Percentiles rank a stretch among this genome's conserved stretches.
These are phyloP conservation scores for Alternaria ventricosa DNA, from an alignment of 2,329 filamentous ascomycete species.

Conservation along the genomic window DNA sequence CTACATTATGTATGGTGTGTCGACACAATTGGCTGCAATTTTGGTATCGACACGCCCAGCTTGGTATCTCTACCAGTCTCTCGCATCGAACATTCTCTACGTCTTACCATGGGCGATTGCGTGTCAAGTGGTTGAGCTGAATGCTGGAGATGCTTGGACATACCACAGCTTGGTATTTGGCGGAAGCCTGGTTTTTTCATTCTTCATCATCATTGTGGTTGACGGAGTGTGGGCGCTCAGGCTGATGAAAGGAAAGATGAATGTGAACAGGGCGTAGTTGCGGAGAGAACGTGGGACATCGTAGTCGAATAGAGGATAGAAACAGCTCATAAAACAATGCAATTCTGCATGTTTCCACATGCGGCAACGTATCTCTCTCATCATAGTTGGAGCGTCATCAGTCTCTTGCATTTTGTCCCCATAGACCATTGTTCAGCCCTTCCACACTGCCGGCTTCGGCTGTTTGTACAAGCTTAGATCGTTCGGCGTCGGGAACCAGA, in stretches of 20 bases:
- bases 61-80: slow-evolving; percentile 73
- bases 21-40: slow-evolving; percentile 69
- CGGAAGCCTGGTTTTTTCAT: slow-evolving; percentile 71
- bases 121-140: slow-evolving; percentile 50
- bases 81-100: slow-evolving; percentile 71
- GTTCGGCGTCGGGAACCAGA: neutral
- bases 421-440: neutral
- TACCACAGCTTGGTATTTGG: slow-evolving; percentile 73
- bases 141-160: slow-evolving; percentile 66
- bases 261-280: neutral
- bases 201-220: slow-evolving; percentile 61
- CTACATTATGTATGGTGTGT: slow-evolving; percentile 72
- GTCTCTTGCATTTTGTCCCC: too few relatives aligned
- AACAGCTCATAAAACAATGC: neutral
- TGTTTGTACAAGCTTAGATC: neutral
- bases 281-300: neutral
- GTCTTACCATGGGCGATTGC: slow-evolving; percentile 75
- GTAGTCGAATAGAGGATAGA: fast-evolving
- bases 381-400: neutral
- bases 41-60: slow-evolving; percentile 67
- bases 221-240: slow-evolving; percentile 56
- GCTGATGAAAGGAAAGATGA: neutral
- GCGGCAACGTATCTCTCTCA: neutral
- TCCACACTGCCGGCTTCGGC: neutral
- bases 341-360: neutral